Percentiles rank a stretch among this genome's conserved stretches.
Evolutionary conservation across 2,329 filamentous ascomycete genomes (phyloP).

Genomic region (Neofusicoccum kwambonambiense): DNA sequence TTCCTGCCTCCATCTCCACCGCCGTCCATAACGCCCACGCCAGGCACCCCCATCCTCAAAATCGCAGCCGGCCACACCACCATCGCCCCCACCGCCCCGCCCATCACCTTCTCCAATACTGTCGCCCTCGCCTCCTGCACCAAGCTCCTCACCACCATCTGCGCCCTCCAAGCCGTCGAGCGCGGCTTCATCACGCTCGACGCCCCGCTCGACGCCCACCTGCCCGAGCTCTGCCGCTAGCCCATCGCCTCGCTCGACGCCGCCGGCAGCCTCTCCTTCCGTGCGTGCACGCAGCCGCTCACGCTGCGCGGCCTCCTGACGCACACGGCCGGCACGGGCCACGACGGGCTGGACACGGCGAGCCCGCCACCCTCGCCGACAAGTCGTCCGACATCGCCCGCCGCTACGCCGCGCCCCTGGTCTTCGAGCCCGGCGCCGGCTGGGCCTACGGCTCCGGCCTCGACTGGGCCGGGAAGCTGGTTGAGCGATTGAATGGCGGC

Average conservation of each 20-base stretch:
- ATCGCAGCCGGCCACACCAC: neutral
- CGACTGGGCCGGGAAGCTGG: constrained; percentile 50
- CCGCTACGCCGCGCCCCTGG: constrained; percentile 35
- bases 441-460: constrained; percentile 51
- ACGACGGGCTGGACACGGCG: constrained; percentile 45
- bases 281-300: constrained; percentile 26
- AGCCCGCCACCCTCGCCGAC: constrained; percentile 18
- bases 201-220: constrained; percentile 19
- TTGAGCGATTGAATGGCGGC: constrained; percentile 43
- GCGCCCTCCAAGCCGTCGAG: constrained; percentile 36
- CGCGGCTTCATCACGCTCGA: constrained; percentile 31
- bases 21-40: neutral
- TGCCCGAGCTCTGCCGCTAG: constrained; percentile 27
- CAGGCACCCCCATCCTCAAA: neutral
- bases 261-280: constrained; percentile 15
- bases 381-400: constrained; percentile 20
- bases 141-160: constrained; percentile 38
- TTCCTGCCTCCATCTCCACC: too few relatives aligned
- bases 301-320: constrained; percentile 45
- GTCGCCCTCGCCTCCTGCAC: constrained; percentile 34
- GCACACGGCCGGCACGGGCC: constrained; percentile 50
- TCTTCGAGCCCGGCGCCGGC: constrained; percentile 40
- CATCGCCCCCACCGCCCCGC: neutral
- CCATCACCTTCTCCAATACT: neutral
- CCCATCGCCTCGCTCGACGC: constrained; percentile 15